Conservation (phyloP, 352 stramenopile genomes). For the Phytopythium cucurbitacearum region DNA sequence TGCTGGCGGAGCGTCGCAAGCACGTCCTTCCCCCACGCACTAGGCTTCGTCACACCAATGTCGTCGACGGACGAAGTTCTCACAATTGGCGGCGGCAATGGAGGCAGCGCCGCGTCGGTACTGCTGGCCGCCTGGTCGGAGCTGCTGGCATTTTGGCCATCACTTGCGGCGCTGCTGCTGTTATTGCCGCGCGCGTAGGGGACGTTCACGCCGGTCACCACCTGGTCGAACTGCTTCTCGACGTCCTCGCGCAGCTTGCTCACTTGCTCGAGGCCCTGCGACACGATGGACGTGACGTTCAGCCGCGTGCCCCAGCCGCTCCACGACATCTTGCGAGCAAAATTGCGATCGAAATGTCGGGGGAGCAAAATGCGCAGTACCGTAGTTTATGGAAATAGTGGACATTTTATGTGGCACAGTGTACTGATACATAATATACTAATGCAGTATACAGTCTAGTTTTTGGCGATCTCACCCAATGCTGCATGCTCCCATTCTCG, state of each 20-base stretch:
- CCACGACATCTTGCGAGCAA: slow-evolving; percentile 22
- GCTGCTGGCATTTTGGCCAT: background rate
- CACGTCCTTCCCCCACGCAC: slow-evolving; percentile 7
- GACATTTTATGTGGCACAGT: no score
- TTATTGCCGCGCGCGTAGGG: background rate
- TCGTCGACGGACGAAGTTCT: slow-evolving; percentile 13
- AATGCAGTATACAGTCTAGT: no score
- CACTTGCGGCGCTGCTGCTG: background rate
- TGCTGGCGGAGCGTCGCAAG: slow-evolving; percentile 4
- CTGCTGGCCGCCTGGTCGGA: background rate
- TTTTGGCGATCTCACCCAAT: no score
- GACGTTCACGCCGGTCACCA: slow-evolving; percentile 35
- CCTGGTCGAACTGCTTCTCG: slow-evolving; percentile 86
- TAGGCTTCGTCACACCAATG: slow-evolving; percentile 20
- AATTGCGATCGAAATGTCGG: no score
- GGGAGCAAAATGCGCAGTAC: no score
- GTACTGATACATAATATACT: no score
- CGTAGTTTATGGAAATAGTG: no score
- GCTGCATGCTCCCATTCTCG: no score
- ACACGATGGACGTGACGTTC: slow-evolving; percentile 82
- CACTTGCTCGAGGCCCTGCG: slow-evolving; percentile 80
- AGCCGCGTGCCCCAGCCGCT: slow-evolving; percentile 61
- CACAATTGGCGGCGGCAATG: background rate
- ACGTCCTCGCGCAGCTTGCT: slow-evolving; percentile 80
- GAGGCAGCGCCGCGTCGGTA: background rate